phyloP scores from a whole-genome alignment of 352 stramenopile genomes.

The Globisporangium abappressorium region DNA sequence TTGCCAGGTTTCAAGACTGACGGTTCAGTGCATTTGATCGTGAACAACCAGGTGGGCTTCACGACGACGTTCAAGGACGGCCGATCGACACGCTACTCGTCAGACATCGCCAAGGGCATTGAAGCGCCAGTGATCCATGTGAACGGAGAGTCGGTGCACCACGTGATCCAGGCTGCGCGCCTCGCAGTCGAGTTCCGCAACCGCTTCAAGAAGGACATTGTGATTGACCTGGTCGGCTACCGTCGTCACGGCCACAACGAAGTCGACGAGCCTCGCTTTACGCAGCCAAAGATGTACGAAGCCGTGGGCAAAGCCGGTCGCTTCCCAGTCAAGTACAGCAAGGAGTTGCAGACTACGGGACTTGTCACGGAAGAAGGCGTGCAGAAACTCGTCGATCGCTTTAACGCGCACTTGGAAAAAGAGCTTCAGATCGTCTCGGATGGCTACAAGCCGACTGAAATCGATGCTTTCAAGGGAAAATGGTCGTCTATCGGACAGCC shows the following conservation, averaged over 20 bases:
- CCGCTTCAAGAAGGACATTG: constrained; percentile 81
- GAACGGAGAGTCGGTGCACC: constrained; percentile 77
- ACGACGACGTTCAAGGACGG: constrained; percentile 82
- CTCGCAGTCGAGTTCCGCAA: constrained; percentile 83
- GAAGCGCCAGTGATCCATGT: constrained; percentile 86
- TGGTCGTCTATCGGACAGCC: constrained; percentile 59
- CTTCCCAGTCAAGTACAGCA: constrained; percentile 70
- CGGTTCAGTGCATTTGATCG: constrained; percentile 82
- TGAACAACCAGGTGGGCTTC: constrained; percentile 91
- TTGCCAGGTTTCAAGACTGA: constrained; percentile 73
- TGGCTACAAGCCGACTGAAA: constrained; percentile 58
- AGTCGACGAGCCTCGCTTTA: constrained; percentile 87
- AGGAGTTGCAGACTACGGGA: constrained; percentile 54
- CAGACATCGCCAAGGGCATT: constrained; percentile 81
- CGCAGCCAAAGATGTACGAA: constrained; percentile 87
- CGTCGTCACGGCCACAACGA: constrained; percentile 90
- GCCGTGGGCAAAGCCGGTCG: constrained; percentile 57
- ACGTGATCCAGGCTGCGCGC: constrained; percentile 73
- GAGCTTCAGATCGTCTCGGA: constrained; percentile 55
- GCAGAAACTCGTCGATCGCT: constrained; percentile 53
- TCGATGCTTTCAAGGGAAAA: constrained; percentile 78
- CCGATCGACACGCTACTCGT: constrained; percentile 80
- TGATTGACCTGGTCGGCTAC: constrained; percentile 85
- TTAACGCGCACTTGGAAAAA: constrained; percentile 64
- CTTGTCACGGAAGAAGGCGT: constrained; percentile 52